A percentile compares a stretch with the other conserved stretches of the same genome.
Evolutionary conservation across 2,329 filamentous ascomycete genomes (phyloP).

Genomic region (Pyrenophora teres): DNA sequence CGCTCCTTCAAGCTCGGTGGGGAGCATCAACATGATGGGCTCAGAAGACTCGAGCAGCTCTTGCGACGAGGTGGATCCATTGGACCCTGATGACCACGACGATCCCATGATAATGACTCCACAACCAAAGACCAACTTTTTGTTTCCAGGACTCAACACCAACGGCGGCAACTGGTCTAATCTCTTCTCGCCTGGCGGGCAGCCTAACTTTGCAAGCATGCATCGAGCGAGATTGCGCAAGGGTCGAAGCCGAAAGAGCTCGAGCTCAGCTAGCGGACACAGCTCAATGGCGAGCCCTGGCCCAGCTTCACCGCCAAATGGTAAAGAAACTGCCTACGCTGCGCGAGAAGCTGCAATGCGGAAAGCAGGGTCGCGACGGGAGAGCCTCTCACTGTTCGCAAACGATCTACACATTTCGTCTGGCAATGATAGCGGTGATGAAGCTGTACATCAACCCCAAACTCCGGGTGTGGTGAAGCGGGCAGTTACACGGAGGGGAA

Average conservation of each 20-base stretch:
- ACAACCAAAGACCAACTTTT: constrained; percentile 66
- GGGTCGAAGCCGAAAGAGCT: constrained; percentile 67
- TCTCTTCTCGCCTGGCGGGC: constrained; percentile 67
- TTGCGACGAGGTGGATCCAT: constrained; percentile 61
- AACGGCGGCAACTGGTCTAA: constrained; percentile 68
- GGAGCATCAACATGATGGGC: constrained; percentile 77
- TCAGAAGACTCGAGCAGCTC: constrained; percentile 77
- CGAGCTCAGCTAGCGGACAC: constrained; percentile 70
- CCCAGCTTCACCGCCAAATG: constrained; percentile 76
- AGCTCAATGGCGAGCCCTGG: constrained; percentile 71
- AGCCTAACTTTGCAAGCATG: constrained; percentile 80
- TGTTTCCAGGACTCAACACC: constrained; percentile 43
- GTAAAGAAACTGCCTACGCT: constrained; percentile 61
- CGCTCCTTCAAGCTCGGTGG: constrained; percentile 72
- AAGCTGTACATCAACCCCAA: constrained; percentile 54
- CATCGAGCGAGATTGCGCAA: constrained; percentile 64
- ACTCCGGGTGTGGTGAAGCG: constrained; percentile 79
- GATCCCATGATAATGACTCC: constrained; percentile 84
- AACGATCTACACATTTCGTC: constrained; percentile 83
- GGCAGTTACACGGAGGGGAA: constrained; percentile 83
- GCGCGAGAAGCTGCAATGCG: constrained; percentile 55
- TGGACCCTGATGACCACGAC: constrained; percentile 55
- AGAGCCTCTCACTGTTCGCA: constrained; percentile 88
- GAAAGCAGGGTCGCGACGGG: constrained; percentile 66
- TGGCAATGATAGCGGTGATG: constrained; percentile 79